phyloP scores from a whole-genome alignment of 1,284 basidiomycete genomes.

The Marasmius oreades region DNA sequence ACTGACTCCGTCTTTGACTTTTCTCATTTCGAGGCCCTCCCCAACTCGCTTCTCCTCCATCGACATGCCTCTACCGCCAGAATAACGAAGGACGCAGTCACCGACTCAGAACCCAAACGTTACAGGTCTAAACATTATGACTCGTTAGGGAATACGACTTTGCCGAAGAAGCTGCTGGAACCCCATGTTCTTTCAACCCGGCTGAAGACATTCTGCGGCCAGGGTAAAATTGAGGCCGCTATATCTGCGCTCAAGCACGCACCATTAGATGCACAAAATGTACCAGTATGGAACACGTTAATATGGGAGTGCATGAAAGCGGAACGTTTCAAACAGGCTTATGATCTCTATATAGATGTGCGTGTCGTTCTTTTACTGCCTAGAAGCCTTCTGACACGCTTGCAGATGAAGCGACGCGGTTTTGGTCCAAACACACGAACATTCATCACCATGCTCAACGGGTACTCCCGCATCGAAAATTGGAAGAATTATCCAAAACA shows the following conservation, averaged over 20 bases:
- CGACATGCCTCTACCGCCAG: not conserved
- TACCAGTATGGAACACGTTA: constrained; percentile 71
- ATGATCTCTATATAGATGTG: constrained; percentile 64
- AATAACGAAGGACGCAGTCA: not conserved
- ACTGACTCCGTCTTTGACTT: not conserved
- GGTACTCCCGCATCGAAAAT: constrained; percentile 52
- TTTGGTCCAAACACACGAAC: constrained; percentile 63
- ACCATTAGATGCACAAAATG: constrained; percentile 67
- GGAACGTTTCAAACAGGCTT: constrained; percentile 52
- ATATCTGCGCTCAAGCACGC: constrained; percentile 56
- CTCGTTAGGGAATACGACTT: not conserved
- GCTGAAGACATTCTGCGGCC: constrained; percentile 50
- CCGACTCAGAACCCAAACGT: constrained; percentile 11
- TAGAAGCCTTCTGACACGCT: constrained; percentile 6
- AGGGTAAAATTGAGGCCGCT: constrained; percentile 55
- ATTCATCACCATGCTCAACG: constrained; percentile 61
- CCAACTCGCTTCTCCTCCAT: no score
- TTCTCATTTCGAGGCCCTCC: not conserved
- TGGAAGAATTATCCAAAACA: constrained; percentile 57
- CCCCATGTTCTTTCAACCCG: constrained; percentile 58
- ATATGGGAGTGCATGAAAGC: constrained; percentile 57
- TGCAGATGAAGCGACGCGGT: constrained; percentile 77
- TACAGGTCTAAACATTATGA: constrained; percentile 12
- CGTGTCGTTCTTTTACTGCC: constrained; percentile 24
- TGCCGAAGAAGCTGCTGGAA: constrained; percentile 34